Percentiles rank a stretch among this genome's conserved stretches.
phyloP scores from a whole-genome alignment of 2,329 filamentous ascomycete genomes.

The Dothistroma pini region DNA sequence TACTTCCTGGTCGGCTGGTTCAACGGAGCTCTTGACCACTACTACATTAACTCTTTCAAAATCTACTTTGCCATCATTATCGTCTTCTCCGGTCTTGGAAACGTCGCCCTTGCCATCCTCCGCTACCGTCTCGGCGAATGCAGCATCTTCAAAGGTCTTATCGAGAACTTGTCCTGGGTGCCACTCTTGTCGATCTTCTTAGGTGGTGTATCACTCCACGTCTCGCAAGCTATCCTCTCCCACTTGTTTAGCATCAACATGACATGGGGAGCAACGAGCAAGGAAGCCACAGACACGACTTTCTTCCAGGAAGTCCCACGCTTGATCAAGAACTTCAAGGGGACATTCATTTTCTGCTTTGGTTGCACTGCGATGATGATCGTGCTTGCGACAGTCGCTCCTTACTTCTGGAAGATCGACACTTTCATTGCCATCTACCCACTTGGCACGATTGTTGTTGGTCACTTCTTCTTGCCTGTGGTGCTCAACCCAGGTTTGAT shows the following conservation, averaged over 20 bases:
- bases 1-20: slow-evolving; percentile 75
- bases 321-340: slow-evolving; percentile 56
- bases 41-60: slow-evolving; percentile 74
- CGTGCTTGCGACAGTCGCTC: slow-evolving; percentile 45
- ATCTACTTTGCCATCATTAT: slow-evolving; percentile 78
- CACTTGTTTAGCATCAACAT: slow-evolving; percentile 42
- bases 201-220: slow-evolving; percentile 40
- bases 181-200: slow-evolving; percentile 41
- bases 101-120: slow-evolving; percentile 67
- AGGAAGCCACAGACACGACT: slow-evolving; percentile 55
- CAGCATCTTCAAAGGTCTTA: slow-evolving; percentile 51
- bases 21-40: slow-evolving; percentile 74
- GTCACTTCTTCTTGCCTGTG: slow-evolving; percentile 58
- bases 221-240: slow-evolving; percentile 39
- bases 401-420: slow-evolving; percentile 54
- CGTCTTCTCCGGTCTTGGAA: slow-evolving; percentile 72
- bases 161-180: slow-evolving; percentile 65
- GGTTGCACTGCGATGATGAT: slow-evolving; percentile 48
- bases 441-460: slow-evolving; percentile 49
- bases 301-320: slow-evolving; percentile 56
- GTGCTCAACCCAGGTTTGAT: slow-evolving; percentile 61
- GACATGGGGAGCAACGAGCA: slow-evolving; percentile 55
- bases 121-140: slow-evolving; percentile 67
- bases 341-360: slow-evolving; percentile 52
- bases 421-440: slow-evolving; percentile 60